Evolutionary conservation across 441 rosid genomes (phyloP), one percentile per base, ranked within the genome.

Genomic region (Dalechampia spathulata): DNA sequence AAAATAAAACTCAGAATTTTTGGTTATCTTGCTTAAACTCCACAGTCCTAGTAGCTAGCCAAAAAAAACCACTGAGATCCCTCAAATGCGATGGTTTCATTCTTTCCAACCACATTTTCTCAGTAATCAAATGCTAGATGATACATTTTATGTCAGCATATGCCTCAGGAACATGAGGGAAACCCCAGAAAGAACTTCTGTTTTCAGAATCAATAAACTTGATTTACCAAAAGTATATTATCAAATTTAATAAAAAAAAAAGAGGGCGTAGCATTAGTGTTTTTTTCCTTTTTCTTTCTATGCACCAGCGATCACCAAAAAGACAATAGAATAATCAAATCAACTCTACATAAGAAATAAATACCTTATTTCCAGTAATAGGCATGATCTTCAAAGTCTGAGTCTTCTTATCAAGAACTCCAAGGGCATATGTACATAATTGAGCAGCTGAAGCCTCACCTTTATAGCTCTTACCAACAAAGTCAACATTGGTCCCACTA

Each of bases 351-450:
- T 2, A 15, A 27, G 44, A 53, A 10, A 40, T 0, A 19, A 59
- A 3, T 23, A 85, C 96, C 98, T 86, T 88, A 45, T 86, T 76
- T 49, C 86, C 60, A 64, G 92, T 94, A 67, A 92, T 63, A 7
- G 99, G 96, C 62, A 85, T 53, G 68, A 86, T 68, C 72, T 54
- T 86, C 74, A 92, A 65, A 8, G 78, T 80, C 63, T 69, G 68
- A 19, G 78, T 66, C 55, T 70, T 75, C 79, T 78, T 92, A 53
- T 89, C 95, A 23, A 89, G 64, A 39, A 86, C 72, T 26, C 95
- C 99, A 14, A 92, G 78, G 0, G 83, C 76, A 57, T 85, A 83
- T 34, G 74, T 72, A 60, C 88, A 85, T 47, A 75, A 58, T 82
- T 89, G 88, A 25, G 77, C 68, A 20, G 86, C 68, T 5, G 62